Evolutionary conservation across 164 flowering plant genomes (phyloP).

Genomic region (Kingdonia uniflora): DNA sequence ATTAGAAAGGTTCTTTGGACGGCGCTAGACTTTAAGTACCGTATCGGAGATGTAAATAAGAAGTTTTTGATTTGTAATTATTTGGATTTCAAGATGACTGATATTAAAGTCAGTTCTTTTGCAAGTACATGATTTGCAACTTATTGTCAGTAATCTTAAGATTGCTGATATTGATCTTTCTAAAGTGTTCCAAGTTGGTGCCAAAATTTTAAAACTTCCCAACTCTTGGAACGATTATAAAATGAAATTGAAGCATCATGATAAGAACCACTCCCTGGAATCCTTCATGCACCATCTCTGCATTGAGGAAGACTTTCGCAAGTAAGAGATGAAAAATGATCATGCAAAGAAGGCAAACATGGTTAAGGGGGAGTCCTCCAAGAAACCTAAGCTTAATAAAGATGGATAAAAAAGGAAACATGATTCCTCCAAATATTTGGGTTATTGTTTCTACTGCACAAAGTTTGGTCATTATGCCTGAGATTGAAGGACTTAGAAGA

Average conservation of each 20-base stretch:
- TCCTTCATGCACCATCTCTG: conserved; percentile 1
- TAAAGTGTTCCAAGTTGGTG: background rate
- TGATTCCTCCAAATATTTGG: too few relatives aligned
- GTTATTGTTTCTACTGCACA: background rate
- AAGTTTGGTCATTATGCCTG: background rate
- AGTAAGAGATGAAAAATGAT: conserved; percentile 2
- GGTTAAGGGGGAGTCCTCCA: background rate
- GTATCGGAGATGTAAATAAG: background rate
- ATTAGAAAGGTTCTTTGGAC: conserved; percentile 1
- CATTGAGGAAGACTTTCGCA: too few relatives aligned
- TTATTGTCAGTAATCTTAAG: background rate
- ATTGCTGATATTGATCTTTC: background rate
- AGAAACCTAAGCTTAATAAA: background rate
- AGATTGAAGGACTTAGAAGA: background rate
- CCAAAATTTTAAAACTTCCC: background rate
- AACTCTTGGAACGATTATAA: background rate
- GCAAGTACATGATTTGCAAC: conserved; percentile 2
- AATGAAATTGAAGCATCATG: background rate
- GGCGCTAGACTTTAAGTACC: background rate
- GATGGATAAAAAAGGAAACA: too few relatives aligned
- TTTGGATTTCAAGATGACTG: too few relatives aligned
- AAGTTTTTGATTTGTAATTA: conserved; percentile 3
- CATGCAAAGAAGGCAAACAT: conserved; percentile 2
- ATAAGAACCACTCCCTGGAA: too few relatives aligned
- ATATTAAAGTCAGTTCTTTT: background rate